These are phyloP conservation scores for Pseudocercospora crystallina DNA, from an alignment of 2,329 filamentous ascomycete genomes.

Conservation along the genomic window DNA sequence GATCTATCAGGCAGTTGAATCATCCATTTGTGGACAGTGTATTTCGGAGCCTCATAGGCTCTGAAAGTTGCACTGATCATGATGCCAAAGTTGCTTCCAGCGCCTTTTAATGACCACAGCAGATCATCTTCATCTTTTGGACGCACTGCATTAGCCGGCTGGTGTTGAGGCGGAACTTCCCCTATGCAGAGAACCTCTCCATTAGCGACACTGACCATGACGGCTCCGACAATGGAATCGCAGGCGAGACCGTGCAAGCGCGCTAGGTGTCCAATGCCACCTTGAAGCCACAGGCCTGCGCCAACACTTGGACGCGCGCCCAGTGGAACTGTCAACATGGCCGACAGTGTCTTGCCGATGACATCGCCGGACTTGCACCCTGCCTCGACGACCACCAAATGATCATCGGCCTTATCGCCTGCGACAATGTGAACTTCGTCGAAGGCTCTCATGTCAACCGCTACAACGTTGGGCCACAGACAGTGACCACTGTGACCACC, in stretches of 20 bases:
- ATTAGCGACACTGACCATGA: conserved; percentile 55
- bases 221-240: conserved; percentile 54
- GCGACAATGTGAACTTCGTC: conserved; percentile 48
- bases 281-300: conserved; percentile 63
- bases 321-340: conserved; percentile 57
- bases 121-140: conserved; percentile 53
- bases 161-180: conserved; percentile 48
- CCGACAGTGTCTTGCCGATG: conserved; percentile 47
- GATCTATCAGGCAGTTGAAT: conserved; percentile 27
- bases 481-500: conserved; percentile 64
- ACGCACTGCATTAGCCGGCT: conserved; percentile 42
- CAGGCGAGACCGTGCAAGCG: conserved; percentile 53
- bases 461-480: conserved; percentile 51
- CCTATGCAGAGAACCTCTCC: conserved; percentile 54
- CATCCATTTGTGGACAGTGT: conserved; percentile 34
- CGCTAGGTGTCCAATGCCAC: conserved; percentile 62
- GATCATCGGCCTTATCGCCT: conserved; percentile 5
- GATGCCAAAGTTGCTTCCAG: conserved; percentile 61
- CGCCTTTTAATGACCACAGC: conserved; percentile 60
- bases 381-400: conserved; percentile 53
- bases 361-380: conserved; percentile 60
- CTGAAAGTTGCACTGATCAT: conserved; percentile 56
- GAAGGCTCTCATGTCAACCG: conserved; percentile 61
- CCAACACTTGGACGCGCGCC: conserved; percentile 64
- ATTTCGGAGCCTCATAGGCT: conserved; percentile 45